Base-by-base conservation (phyloP, 306 rosid species). In the Benincasa hispida region DNA sequence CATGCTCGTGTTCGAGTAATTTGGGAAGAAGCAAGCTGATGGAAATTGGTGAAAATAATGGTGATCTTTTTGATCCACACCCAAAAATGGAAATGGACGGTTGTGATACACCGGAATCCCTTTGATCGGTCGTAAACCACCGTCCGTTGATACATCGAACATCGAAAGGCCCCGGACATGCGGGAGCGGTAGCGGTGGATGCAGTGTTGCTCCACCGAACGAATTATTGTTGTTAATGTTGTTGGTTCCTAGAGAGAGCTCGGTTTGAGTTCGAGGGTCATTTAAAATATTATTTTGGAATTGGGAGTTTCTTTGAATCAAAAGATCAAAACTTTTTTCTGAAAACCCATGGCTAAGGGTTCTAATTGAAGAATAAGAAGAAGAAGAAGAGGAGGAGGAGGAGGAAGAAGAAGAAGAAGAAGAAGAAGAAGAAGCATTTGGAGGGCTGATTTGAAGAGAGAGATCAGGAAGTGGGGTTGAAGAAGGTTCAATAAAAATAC, bases 101-200 rank as follows among this genome's bases (percentile, higher is more conserved):
- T 82, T 88, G 87, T 86, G 96, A 75, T 91, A 93, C 25, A 93
- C 91, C 0, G 98, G 98, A 65, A 93, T 88, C 83, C 98, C 98
- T 73, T 91, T 93, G 65, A 93, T 91, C 5, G 98, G 96, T 66
- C 85, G 87, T 48, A 90, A 80, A 5, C 87, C 84, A 5, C 87
- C 84, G 41, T 83, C 56, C n/a, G 90, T 80, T 6, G 90, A 81
- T 6, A 79, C 80, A 77, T 91, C 92, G 0, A 91, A 88, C 41
- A 76, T 76, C 0, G 93, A 88, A 78, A 83, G 84, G 3, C 91
- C 97, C 10, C 76, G 76, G 21, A 60, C 85, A 28, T 37, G 84
- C 76, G 87, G 83, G 68, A 77, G 76, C 27, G 59, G 28, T 1
- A 77, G 74, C 59, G 79, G 76, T 11, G 30, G 19, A 50, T 50